Evolutionary conservation across 208 protist genomes (phyloP).

Genomic region (Acanthamoeba castellanii): DNA sequence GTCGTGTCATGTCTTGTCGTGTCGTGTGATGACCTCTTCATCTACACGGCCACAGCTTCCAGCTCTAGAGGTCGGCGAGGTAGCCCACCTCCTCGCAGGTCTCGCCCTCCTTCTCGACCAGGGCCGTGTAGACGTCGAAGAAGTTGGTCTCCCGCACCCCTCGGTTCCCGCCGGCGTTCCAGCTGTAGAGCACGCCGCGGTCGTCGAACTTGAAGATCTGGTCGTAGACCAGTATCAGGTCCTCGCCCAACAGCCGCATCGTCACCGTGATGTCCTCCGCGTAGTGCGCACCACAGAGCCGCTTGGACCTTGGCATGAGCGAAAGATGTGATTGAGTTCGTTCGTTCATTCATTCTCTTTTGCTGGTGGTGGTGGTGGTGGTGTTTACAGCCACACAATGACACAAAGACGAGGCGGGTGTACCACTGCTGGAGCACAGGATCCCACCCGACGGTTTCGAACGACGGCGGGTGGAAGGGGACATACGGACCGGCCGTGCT

Average conservation of each 20-base stretch:
- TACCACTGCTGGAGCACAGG: constrained; percentile 24
- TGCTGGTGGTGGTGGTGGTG: no score
- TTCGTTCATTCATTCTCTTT: no score
- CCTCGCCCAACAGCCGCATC: constrained; percentile 11
- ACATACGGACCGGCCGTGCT: constrained; percentile 10
- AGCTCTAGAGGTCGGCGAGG: constrained; percentile 16
- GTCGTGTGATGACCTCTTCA: no score
- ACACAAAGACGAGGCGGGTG: neutral
- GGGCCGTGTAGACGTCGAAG: constrained; percentile 40
- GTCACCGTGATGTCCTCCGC: constrained; percentile 38
- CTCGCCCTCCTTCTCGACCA: constrained; percentile 39
- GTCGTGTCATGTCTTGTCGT: no score
- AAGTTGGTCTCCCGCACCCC: constrained; percentile 50
- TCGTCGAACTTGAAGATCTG: constrained; percentile 42
- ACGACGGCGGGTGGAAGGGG: constrained; percentile 14
- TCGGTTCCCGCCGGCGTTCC: constrained; percentile 1
- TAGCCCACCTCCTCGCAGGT: constrained; percentile 58
- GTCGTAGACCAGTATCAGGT: constrained; percentile 50
- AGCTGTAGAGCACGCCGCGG: constrained; percentile 51
- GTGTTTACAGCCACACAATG: no score
- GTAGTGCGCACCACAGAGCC: constrained; percentile 17
- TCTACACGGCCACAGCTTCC: no score
- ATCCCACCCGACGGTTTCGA: constrained; percentile 6
- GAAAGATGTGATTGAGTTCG: neutral
- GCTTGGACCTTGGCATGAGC: neutral